Evolutionary conservation across 768 basidiomycete species (phyloP), one percentile per base, ranked within the genome.

Genomic region (Xerocomus potaroensis): DNA sequence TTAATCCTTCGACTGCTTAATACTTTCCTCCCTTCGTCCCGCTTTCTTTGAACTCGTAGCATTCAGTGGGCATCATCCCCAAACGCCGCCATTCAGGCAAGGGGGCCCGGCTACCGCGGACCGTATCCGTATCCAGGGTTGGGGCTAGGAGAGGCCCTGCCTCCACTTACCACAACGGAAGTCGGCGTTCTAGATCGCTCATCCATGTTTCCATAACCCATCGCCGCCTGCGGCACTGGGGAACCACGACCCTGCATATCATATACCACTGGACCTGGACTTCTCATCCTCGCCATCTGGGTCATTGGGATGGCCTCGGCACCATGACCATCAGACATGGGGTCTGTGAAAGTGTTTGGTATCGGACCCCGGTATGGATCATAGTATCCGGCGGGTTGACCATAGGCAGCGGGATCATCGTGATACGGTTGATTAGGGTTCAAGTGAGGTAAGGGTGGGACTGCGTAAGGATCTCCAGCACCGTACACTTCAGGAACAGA

Each of bases 281-380:
- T 70, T 50, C 62, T 61, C 30, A 53, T 54, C 45, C 64, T 65
- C 4, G 65, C 57, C 74, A 83, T 74, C 58, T 85, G 81, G 1
- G 78, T 87, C 87, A 90, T 89, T 16, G 85, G 83, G 41, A 86
- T 84, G 4, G 78, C 74, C 61, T 90, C 87, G 38, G 70, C 59
- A 15, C 65, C 68, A n/a, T 61, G 59, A 2, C 45, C 60, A 34
- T 64, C 64, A 3, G 64, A 10, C 2, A 55, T 27, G 24, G 55
- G 48, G 29, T 82, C 77, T 38, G 75, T 72, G 39, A 89, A 73
- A 2, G 85, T 74, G 41, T 76, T 76, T 6, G 85, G 84, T 16
- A 84, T 69, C n/a, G 87, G 84, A 2, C 85, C 86, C 22, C 77
- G 75, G 63, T 92, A 91, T 18, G 89, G 89, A 63, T 92, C 90